A percentile compares a stretch with the other conserved stretches of the same genome.
Conservation (phyloP, 352 stramenopile genomes). For the Globisporangium mamillatum region DNA sequence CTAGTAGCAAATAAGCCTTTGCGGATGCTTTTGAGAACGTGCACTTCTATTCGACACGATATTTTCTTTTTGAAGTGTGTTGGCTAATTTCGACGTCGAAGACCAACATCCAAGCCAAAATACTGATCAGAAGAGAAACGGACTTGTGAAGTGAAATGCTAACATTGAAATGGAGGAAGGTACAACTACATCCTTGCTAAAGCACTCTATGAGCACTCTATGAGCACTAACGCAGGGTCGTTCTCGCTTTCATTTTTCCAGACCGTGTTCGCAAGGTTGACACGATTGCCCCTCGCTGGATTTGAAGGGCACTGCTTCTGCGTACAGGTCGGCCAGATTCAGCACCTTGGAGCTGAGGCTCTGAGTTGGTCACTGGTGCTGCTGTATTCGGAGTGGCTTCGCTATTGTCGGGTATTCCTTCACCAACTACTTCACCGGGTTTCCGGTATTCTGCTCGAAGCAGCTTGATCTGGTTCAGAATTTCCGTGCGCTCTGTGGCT, state of each 20-base stretch:
- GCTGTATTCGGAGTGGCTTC: neutral
- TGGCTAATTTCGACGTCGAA: neutral
- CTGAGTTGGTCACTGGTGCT: neutral
- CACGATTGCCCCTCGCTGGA: neutral
- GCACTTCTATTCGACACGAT: too few species aligned
- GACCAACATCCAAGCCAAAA: neutral
- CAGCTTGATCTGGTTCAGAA: neutral
- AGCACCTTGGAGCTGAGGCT: neutral
- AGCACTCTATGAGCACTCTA: neutral
- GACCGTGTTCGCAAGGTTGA: conserved; percentile 3
- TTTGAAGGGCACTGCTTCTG: neutral
- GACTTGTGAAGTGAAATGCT: neutral
- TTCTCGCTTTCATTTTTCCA: neutral
- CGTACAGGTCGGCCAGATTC: neutral
- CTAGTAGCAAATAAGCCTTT: neutral
- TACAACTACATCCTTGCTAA: neutral
- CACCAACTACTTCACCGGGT: neutral
- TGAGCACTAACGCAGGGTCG: neutral
- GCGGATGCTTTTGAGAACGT: neutral
- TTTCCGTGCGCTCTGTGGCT: neutral
- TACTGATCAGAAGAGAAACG: neutral
- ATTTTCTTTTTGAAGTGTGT: neutral
- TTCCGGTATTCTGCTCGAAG: neutral
- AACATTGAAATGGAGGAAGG: neutral
- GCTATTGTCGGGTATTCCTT: neutral